These are phyloP conservation scores for Thermothielavioides terrestris DNA, from an alignment of 495 filamentous ascomycete species.

Conservation along the genomic window DNA sequence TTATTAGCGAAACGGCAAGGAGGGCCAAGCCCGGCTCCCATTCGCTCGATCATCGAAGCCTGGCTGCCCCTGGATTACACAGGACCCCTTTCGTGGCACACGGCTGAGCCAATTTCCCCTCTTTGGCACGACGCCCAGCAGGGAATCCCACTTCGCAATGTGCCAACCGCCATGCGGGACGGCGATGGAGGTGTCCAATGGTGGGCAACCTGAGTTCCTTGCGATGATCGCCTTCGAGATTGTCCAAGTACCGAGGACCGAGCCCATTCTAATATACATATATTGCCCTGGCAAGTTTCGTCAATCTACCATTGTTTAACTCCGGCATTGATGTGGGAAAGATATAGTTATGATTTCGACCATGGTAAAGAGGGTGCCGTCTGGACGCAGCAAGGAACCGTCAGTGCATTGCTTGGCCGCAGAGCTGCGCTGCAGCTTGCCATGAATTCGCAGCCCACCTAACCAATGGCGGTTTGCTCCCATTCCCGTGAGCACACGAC, in stretches of 20 bases:
- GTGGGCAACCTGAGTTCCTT: neutral
- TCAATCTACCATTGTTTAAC: neutral
- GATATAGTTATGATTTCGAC: too few species aligned
- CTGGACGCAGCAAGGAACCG: too few species aligned
- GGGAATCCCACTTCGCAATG: slow-evolving; percentile 15
- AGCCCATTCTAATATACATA: too few species aligned
- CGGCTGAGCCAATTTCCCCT: slow-evolving; percentile 7
- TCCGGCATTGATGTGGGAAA: neutral
- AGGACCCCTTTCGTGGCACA: slow-evolving; percentile 8
- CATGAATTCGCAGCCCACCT: neutral
- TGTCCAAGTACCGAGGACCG: neutral
- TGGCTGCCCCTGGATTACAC: slow-evolving; percentile 12
- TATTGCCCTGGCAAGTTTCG: too few species aligned
- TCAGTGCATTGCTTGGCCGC: neutral
- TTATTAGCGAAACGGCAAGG: slow-evolving; percentile 26
- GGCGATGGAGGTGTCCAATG: neutral
- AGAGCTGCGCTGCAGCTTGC: neutral
- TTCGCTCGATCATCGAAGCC: slow-evolving; percentile 17
- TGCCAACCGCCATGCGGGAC: slow-evolving; percentile 6
- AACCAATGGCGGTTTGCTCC: neutral
- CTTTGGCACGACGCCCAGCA: neutral
- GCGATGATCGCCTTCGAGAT: neutral
- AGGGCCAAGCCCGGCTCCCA: slow-evolving; percentile 15
- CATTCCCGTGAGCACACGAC: neutral
- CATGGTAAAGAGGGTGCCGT: too few species aligned